Evolutionary conservation across 495 filamentous ascomycete species (phyloP), one percentile per base, ranked within the genome.

Genomic region (Articulospora tetracladia): DNA sequence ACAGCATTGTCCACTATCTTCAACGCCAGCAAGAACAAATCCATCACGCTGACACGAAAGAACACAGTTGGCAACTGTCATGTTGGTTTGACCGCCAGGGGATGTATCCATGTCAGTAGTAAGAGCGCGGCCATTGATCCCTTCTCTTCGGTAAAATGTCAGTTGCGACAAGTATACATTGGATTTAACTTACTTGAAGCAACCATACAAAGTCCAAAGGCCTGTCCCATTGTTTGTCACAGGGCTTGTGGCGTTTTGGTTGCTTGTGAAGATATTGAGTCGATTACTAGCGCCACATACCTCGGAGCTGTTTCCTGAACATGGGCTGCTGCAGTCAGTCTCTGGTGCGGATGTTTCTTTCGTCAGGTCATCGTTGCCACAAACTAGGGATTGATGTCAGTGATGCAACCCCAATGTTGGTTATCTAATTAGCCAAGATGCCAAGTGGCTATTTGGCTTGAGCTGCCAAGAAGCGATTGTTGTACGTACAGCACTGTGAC

Each of bases 21-120:
- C 76, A 10, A 77, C 76, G 32, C 79, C 80, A 13, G 79, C 80
- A 36, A 81, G 76, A 10, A 76, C 72, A 62, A 73, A 81, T 34
- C 76, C 72, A 34, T 71, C 69, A 23, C 30, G 60, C 20, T 71
- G 63, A 63, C 81, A 84, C 28, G 77, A 72, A 25, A 61, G 11
- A 48, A 77, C 61, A 67, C 81, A 84, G 20, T 60, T 57, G 20
- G 66, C 64, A 17, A 72, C 54, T 3, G 73, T 75, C 62, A 75
- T 67, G 10, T 56, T 46, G 15, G 55, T 61, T 12, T 61, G 26
- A 3, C 64, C 64, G 4, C 64, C 64, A 0, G 54, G n/a, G 1
- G 20, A 12, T 2, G 27, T 34, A 53, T 25, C 25, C 0, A 51
- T 46, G 49, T 44, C 11, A 19, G 53, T 51, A 2, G 20, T 36